Base-by-base conservation (phyloP, 306 rosid species). In the Vigna nakashimae region DNA sequence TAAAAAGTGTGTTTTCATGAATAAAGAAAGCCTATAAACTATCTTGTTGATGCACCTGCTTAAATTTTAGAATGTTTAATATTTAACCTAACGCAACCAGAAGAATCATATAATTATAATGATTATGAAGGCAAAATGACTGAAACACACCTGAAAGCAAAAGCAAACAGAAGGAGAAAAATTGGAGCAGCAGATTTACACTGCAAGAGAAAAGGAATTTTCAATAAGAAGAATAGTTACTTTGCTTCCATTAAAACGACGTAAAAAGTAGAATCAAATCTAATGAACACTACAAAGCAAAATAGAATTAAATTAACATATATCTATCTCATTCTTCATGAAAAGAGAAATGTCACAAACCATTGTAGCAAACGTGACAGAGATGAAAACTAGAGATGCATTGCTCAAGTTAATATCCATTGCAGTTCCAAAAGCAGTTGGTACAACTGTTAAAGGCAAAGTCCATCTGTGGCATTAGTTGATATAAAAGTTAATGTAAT, bases 361-460 rank as follows among this genome's bases (percentile, higher is more conserved):
- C 99, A 95, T 95, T 81, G 99, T 95, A 79, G 99, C 98, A 86
- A 95, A 95, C 63, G 99, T 92, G 87, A 92, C 98, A 48, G 99
- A 92, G 85, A 95, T 89, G 67, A 89, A 91, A 71, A 95, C 99
- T 82, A 95, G 98, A 63, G 99, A 95, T 67, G 89, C 97, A 66
- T 95, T 95, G 96, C 99, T 95, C 86, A 95, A 86, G 83, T 95
- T 91, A 75, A 92, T 79, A 80, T 95, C 99, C 96, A 91, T 86
- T 76, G 99, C 98, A 73, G 98, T 86, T 82, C 96, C 99, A 77
- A 95, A 89, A 86, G 97, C 97, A 45, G 98, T 95, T 45, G 99
- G 99, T 88, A 95, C 96, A 95, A 95, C 99, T 95, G 99, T 95
- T 88, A 95, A 95, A 95, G 98, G 99, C 87, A 95, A 95, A 95